These are phyloP conservation scores for Aspergillus phoenicis DNA, from an alignment of 2,329 filamentous ascomycete genomes.

Conservation along the genomic window DNA sequence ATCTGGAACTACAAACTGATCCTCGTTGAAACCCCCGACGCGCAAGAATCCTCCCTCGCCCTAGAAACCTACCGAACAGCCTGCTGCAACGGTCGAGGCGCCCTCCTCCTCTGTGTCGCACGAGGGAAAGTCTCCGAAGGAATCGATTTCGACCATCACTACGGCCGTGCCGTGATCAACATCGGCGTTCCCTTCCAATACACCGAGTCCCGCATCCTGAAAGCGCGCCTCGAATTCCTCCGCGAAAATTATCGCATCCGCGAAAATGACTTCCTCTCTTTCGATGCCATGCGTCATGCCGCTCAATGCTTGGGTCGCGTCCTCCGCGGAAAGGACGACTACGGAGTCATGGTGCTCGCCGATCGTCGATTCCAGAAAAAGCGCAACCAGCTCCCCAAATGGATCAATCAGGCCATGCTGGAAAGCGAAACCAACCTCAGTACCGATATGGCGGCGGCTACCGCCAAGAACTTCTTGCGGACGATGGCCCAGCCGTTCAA, in stretches of 20 bases:
- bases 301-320: conserved; percentile 96
- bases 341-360: conserved; percentile 98
- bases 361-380: conserved; percentile 94
- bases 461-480: conserved; percentile 83
- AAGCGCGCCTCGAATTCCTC: conserved; percentile 93
- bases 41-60: conserved; percentile 92
- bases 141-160: conserved; percentile 99
- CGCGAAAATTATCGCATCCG: conserved; percentile 95
- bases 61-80: conserved; percentile 96
- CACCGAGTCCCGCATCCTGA: conserved; percentile 94
- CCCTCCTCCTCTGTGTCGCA: conserved; percentile 90
- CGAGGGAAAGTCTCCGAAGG: conserved; percentile 97
- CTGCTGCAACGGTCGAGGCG: conserved; percentile 94
- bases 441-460: conserved; percentile 91
- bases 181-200: conserved; percentile 99
- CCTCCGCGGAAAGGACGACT: conserved; percentile 93
- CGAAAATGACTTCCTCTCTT: conserved; percentile 96
- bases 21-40: conserved; percentile 94
- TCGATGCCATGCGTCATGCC: conserved; percentile 99
- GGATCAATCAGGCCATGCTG: conserved; percentile 87
- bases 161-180: conserved; percentile 90
- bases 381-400: conserved; percentile 85
- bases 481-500: conserved; percentile 92
- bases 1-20: conserved; percentile 99
- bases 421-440: conserved; percentile 87